Percentiles rank a stretch among this genome's conserved stretches.
These are phyloP conservation scores for Ceratobasidium sp. DNA, from an alignment of 1,284 basidiomycete species.

Conservation along the genomic window DNA sequence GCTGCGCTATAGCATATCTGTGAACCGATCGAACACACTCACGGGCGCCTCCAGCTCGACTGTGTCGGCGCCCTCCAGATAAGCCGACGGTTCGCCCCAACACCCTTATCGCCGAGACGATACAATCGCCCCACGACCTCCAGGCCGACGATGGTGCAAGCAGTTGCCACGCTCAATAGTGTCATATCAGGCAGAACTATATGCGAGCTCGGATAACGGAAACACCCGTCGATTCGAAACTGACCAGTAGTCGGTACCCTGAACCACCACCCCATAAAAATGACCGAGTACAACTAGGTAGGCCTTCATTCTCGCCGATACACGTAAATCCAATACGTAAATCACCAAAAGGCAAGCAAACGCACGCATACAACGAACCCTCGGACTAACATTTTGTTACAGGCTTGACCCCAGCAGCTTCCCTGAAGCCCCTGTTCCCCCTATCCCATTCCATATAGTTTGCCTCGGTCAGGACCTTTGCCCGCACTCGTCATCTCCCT, in stretches of 20 bases:
- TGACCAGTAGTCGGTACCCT: background rate
- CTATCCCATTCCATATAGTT: no score
- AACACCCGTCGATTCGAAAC: background rate
- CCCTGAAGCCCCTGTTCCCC: no score
- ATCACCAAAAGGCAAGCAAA: slow-evolving; percentile 6
- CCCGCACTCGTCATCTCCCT: no score
- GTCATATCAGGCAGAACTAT: slow-evolving; percentile 46
- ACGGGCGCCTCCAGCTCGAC: no score
- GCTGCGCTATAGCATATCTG: slow-evolving; percentile 65
- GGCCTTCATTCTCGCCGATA: slow-evolving; percentile 4
- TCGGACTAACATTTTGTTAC: no score
- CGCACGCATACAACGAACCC: background rate
- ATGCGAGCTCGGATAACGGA: slow-evolving; percentile 10
- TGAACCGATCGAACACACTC: slow-evolving; percentile 75
- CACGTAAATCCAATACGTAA: slow-evolving; percentile 27
- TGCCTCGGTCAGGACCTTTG: no score
- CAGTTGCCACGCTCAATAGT: slow-evolving; percentile 56
- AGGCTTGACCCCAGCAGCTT: no score
- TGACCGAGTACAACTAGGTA: background rate
- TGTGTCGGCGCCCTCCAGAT: slow-evolving; percentile 79
- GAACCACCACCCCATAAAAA: background rate
- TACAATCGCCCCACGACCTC: slow-evolving; percentile 79
- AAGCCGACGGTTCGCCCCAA: slow-evolving; percentile 72
- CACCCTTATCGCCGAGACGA: slow-evolving; percentile 71
- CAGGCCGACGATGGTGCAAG: slow-evolving; percentile 75